These are phyloP conservation scores for Cinchona pubescens DNA, from an alignment of 257 asterid species.

Conservation along the genomic window DNA sequence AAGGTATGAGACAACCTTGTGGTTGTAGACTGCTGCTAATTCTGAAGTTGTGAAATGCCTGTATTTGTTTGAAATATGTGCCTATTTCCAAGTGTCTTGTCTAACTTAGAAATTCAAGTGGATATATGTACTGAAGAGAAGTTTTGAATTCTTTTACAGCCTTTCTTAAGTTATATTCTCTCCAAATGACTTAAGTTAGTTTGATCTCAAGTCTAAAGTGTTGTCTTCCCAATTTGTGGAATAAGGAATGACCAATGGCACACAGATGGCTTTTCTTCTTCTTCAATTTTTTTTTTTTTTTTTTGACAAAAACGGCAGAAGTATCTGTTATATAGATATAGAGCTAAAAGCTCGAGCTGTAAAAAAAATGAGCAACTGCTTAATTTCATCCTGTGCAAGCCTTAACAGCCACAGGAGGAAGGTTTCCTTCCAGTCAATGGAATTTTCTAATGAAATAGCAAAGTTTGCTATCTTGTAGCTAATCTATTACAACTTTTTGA, in stretches of 20 bases:
- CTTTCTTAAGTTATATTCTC: neutral
- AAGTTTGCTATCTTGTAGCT: too few species aligned
- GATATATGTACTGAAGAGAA: neutral
- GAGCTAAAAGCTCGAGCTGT: too few species aligned
- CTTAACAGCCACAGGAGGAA: too few species aligned
- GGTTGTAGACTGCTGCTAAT: neutral
- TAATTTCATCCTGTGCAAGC: too few species aligned
- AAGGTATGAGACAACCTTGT: constrained; percentile 44
- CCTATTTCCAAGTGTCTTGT: neutral
- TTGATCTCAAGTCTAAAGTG: neutral
- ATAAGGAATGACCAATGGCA: neutral
- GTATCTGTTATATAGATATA: too few species aligned
- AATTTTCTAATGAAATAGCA: too few species aligned
- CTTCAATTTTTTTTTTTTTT: too few species aligned
- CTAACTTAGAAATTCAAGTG: neutral
- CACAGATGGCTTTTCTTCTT: neutral
- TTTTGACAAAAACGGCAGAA: too few species aligned
- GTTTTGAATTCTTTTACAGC: neutral
- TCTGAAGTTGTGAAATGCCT: constrained; percentile 8
- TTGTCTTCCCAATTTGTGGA: neutral
- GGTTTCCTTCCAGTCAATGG: too few species aligned
- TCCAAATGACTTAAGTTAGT: neutral
- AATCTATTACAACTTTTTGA: too few species aligned
- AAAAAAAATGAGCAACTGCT: too few species aligned
- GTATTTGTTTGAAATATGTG: neutral